These are phyloP conservation scores for Blastobotrys buckinghamii DNA, from an alignment of 1,139 yeast species.

Conservation along the genomic window DNA sequence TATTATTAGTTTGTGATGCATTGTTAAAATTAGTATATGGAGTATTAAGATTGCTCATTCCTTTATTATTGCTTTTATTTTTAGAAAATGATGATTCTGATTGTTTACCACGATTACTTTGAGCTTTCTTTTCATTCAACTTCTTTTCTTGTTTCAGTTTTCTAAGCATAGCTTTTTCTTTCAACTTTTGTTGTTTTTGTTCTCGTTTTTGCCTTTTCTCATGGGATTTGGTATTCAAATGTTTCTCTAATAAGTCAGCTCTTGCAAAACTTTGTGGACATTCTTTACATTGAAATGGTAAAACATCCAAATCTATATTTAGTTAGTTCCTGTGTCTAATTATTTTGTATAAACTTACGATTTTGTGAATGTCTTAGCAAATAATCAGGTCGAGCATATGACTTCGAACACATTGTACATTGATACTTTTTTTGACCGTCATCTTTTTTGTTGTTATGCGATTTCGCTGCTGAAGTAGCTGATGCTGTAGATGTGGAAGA, in stretches of 20 bases:
- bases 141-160: constrained; percentile 3
- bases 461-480: not conserved
- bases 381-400: constrained; percentile 35
- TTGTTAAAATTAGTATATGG: not conserved
- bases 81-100: not conserved
- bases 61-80: no score
- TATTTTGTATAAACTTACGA: constrained; percentile 20
- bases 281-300: constrained; percentile 26
- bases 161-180: constrained; percentile 2
- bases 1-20: not conserved
- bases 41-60: not conserved
- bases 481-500: not conserved
- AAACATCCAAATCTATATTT: constrained; percentile 22
- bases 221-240: constrained; percentile 26
- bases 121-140: not conserved
- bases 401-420: constrained; percentile 19
- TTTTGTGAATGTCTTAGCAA: constrained; percentile 35
- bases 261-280: constrained; percentile 29
- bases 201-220: constrained; percentile 26
- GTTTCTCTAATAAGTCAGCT: constrained; percentile 28
- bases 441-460: not conserved
- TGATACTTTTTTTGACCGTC: not conserved
- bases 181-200: constrained; percentile 5
- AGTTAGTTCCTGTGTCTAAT: not conserved
- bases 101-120: not conserved